Evolutionary conservation across 2,329 filamentous ascomycete species (phyloP).

Genomic region (Hortaea werneckii): DNA sequence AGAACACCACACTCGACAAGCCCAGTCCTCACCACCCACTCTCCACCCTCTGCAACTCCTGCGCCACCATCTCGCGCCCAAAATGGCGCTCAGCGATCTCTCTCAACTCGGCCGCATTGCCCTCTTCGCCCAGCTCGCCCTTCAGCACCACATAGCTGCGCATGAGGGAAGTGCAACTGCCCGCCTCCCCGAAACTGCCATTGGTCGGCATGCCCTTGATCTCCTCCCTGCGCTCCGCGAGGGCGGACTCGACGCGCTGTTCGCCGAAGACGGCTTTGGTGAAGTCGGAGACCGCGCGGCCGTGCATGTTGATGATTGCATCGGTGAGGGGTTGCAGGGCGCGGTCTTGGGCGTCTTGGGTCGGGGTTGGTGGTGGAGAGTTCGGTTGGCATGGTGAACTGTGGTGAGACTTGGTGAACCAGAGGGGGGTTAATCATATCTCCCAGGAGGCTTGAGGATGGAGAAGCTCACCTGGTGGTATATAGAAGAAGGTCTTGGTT

Average conservation of each 20-base stretch:
- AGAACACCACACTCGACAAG: neutral
- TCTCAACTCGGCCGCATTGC: neutral
- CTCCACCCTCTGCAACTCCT: neutral
- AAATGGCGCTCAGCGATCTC: neutral
- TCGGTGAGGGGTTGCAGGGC: neutral
- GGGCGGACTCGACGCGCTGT: neutral
- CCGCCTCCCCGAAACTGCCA: neutral
- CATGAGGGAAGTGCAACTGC: neutral
- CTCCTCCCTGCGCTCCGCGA: neutral
- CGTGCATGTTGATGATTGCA: neutral
- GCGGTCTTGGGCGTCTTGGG: neutral
- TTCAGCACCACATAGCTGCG: neutral
- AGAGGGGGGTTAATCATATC: too few relatives aligned
- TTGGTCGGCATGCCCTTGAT: neutral
- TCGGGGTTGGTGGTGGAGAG: neutral
- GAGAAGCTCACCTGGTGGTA: too few relatives aligned
- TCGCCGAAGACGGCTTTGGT: neutral
- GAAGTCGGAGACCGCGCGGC: neutral
- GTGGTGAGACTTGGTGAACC: too few relatives aligned
- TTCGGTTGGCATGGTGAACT: neutral
- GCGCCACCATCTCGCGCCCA: neutral
- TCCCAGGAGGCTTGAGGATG: too few relatives aligned
- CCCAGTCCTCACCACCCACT: neutral
- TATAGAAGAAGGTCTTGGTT: too few relatives aligned
- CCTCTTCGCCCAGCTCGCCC: neutral